Base-by-base conservation (phyloP, 163 green algal genomes). In the Volvox carteri region DNA sequence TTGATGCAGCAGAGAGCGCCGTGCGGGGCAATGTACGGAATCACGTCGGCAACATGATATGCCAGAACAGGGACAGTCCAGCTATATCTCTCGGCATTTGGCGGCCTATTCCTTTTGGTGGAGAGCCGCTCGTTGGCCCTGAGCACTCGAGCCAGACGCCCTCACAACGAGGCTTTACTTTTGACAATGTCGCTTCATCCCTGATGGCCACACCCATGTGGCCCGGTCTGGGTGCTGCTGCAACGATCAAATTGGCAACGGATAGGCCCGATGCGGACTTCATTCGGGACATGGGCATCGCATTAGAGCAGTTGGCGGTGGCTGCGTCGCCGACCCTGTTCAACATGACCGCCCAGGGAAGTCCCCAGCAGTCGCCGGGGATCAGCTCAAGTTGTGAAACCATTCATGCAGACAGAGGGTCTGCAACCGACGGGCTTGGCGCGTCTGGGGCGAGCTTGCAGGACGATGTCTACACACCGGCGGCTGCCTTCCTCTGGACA, bases 291-390 rank as follows among this genome's bases (percentile, higher is more conserved):
- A 39, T 72, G 25, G 28, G 67, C 33, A 46, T 9, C 44, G 52
- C 52, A 25, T 73, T 41, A 19, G 33, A 85, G 30, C 52, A 85
- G 18, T 54, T 67, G 37, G 77, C 44, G 7, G 5, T 48, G 35
- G 35, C 52, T 14, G 39, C 35, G 33, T 85, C 77, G 5, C 77
- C 77, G 4, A 85, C 77, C 30, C 77, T 85, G 5, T 85, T 85
- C 39, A 52, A 52, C 52, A 85, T 85, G 77, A 52, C 77, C 3
- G 21, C 18, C 1, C 8, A 67, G 4, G 77, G 77, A 54, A 72
- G 54, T 44, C 77, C 77, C 4, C 48, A 54, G n/a, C 52, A 85
- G 23, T 56, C 77, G 18, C 77, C 77, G 5, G 77, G 77, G 8
- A 52, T 85, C 2, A 52, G 11, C 21, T 35, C 60, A 28, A 23